These are phyloP conservation scores for Geosmithia putterillii DNA, from an alignment of 2,329 filamentous ascomycete genomes.

Conservation along the genomic window DNA sequence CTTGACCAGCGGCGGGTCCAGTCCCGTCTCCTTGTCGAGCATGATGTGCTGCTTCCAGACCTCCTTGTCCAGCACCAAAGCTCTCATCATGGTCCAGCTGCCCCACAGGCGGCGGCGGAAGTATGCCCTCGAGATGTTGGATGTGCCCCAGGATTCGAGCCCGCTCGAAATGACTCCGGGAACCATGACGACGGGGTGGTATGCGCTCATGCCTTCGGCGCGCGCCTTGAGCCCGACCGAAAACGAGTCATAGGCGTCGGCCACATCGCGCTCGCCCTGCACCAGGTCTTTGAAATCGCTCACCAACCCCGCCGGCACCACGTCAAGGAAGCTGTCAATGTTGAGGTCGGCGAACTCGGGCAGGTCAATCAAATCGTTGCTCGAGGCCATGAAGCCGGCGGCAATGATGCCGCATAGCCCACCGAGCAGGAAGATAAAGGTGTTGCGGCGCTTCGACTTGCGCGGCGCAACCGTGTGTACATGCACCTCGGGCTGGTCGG, in stretches of 20 bases:
- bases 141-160: conserved; percentile 91
- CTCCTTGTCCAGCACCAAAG: conserved; percentile 84
- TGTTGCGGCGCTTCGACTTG: conserved; percentile 60
- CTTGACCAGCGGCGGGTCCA: conserved; percentile 86
- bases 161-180: conserved; percentile 96
- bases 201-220: conserved; percentile 65
- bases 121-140: conserved; percentile 72
- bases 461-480: conserved; percentile 34
- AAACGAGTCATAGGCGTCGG: conserved; percentile 88
- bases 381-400: conserved; percentile 81
- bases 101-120: conserved; percentile 94
- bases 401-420: conserved; percentile 82
- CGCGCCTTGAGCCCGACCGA: conserved; percentile 76
- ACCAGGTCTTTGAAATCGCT: conserved; percentile 78
- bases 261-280: conserved; percentile 69
- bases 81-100: conserved; percentile 98
- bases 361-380: conserved; percentile 79
- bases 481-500: conserved; percentile 14
- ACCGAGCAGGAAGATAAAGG: conserved; percentile 76
- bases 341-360: conserved; percentile 59
- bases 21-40: conserved; percentile 81
- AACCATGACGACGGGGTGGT: conserved; percentile 92
- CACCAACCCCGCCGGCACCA: conserved; percentile 73
- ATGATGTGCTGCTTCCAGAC: conserved; percentile 95
- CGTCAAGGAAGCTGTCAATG: conserved; percentile 77